These are phyloP conservation scores for Rostrohypoxylon terebratum DNA, from an alignment of 495 filamentous ascomycete genomes.

Conservation along the genomic window DNA sequence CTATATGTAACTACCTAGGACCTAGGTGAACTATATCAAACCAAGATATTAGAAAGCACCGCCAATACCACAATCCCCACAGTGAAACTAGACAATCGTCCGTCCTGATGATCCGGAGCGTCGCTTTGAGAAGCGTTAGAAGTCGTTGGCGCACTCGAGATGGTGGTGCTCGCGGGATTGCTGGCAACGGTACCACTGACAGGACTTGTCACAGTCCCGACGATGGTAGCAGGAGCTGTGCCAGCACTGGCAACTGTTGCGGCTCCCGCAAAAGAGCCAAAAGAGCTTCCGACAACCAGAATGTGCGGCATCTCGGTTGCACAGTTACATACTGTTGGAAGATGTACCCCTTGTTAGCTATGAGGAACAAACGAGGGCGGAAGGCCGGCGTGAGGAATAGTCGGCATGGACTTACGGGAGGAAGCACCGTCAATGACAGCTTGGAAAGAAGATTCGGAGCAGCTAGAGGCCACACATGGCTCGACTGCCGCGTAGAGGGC, in stretches of 20 bases:
- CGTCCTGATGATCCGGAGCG: neutral
- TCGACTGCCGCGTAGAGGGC: slow-evolving; percentile 46
- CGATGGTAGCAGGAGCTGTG: neutral
- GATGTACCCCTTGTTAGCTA: too few species aligned
- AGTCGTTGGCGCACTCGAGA: neutral
- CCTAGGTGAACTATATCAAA: too few species aligned
- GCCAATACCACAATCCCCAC: neutral
- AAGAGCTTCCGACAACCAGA: neutral
- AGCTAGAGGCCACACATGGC: slow-evolving; percentile 45
- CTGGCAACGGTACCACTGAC: neutral
- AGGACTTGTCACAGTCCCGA: neutral
- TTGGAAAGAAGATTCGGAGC: slow-evolving; percentile 38
- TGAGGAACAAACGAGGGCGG: too few species aligned
- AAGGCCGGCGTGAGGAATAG: neutral
- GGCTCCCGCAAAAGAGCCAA: neutral
- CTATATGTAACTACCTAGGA: too few species aligned
- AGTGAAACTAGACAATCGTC: neutral
- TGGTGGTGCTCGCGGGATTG: neutral
- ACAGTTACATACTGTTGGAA: slow-evolving; percentile 21
- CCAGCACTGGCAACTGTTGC: neutral
- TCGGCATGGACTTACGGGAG: slow-evolving; percentile 25
- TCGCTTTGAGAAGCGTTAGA: neutral
- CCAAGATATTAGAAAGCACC: neutral
- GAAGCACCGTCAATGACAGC: slow-evolving; percentile 47
- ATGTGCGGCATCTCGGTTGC: slow-evolving; percentile 5